These are phyloP conservation scores for Stachybotrys chartarum DNA, from an alignment of 2,329 filamentous ascomycete species.

Conservation along the genomic window DNA sequence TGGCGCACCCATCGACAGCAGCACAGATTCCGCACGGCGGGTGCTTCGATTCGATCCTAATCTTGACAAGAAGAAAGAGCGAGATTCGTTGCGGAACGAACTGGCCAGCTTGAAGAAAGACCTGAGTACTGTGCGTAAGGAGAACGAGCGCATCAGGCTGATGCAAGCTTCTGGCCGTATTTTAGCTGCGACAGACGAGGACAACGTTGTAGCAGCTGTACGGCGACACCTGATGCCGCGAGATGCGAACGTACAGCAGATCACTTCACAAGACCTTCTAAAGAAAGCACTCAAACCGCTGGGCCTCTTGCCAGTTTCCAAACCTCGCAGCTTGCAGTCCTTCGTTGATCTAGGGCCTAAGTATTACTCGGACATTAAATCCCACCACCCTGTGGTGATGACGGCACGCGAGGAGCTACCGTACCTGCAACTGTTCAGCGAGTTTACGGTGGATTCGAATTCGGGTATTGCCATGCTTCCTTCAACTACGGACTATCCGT, in stretches of 20 bases:
- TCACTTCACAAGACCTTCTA: constrained; percentile 33
- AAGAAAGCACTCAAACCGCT: constrained; percentile 44
- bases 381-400: constrained; percentile 59
- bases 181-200: constrained; percentile 23
- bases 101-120: constrained; percentile 51
- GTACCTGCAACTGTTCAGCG: constrained; percentile 65
- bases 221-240: constrained; percentile 30
- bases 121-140: constrained; percentile 46
- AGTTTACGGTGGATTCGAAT: constrained; percentile 54
- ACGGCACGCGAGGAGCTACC: constrained; percentile 57
- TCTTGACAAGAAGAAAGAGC: constrained; percentile 41
- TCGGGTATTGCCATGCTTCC: constrained; percentile 44
- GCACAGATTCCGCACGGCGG: constrained; percentile 31
- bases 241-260: constrained; percentile 17
- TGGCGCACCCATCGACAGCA: not conserved
- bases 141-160: constrained; percentile 46
- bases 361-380: constrained; percentile 37
- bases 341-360: constrained; percentile 16
- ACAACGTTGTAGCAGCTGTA: constrained; percentile 33
- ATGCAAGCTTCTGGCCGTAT: constrained; percentile 31
- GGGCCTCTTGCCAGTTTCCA: constrained; percentile 44
- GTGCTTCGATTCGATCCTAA: constrained; percentile 34
- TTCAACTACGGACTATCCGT: constrained; percentile 18
- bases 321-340: constrained; percentile 18
- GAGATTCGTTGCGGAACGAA: constrained; percentile 47